Conservation (phyloP, 1,139 yeast species). For the Fermentozyma sake region DNA sequence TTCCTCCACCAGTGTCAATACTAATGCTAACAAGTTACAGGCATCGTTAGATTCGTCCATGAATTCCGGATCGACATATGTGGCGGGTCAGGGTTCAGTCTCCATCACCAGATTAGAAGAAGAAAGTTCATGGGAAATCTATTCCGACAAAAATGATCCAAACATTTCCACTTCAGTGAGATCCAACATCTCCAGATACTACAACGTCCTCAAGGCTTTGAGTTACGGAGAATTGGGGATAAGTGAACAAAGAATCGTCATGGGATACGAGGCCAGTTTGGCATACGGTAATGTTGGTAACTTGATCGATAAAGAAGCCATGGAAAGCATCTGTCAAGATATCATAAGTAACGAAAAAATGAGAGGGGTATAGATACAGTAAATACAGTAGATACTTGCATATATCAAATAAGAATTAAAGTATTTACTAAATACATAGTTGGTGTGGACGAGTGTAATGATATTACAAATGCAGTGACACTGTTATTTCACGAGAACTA, state of each 20-base stretch:
- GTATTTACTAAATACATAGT: neutral
- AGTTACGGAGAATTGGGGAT: constrained; percentile 82
- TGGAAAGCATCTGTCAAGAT: constrained; percentile 71
- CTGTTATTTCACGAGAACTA: too few relatives aligned
- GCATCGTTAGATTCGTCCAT: constrained; percentile 34
- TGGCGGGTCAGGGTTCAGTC: constrained; percentile 57
- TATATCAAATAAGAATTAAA: constrained; percentile 6
- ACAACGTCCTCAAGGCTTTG: constrained; percentile 77
- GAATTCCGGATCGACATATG: constrained; percentile 20
- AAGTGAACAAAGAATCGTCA: constrained; percentile 70
- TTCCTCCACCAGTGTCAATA: constrained; percentile 10
- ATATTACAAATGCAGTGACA: neutral
- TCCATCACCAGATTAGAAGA: constrained; percentile 87
- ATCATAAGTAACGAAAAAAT: constrained; percentile 69
- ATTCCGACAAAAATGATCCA: constrained; percentile 81
- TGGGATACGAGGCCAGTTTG: constrained; percentile 88
- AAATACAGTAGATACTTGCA: constrained; percentile 1
- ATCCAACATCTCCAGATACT: constrained; percentile 77
- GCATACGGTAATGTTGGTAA: constrained; percentile 70
- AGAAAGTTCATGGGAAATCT: constrained; percentile 92
- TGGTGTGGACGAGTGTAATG: neutral
- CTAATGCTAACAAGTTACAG: constrained; percentile 27
- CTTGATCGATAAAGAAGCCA: constrained; percentile 69
- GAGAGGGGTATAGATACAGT: constrained; percentile 44
- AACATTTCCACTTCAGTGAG: constrained; percentile 56